Base-by-base conservation (phyloP, 352 stramenopile genomes). In the Pythium sp. region DNA sequence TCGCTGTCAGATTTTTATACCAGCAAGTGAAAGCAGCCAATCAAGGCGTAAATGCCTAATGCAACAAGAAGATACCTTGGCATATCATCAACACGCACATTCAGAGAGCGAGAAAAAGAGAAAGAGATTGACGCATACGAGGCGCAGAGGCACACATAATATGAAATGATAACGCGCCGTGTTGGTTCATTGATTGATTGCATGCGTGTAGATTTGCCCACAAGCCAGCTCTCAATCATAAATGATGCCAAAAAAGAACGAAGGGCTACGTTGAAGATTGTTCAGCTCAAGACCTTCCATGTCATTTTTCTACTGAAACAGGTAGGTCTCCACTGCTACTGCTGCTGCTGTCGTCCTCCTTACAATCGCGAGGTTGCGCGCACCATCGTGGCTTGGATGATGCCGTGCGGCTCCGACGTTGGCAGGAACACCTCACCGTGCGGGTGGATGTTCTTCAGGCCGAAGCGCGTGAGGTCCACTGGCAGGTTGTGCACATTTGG, bases 401-500 rank as follows among this genome's bases (percentile, higher is more conserved):
- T 96, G 36, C 90, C 90, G 64, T 96, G 86, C 9, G 90, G 90
- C 71, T 97, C 87, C 58, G 92, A 83, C 38, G 84, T 94, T 7
- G 89, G 87, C 51, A 92, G 75, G 62, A 97, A 96, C 43, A 97
- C 86, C 64, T 95, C 80, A n/a, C 89, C 89, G 53, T 93, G 92
- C 56, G 91, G 84, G 72, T 97, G 86, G 58, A 83, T 90, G 73
- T 96, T 97, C 73, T 86, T 84, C 60, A 95, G 76, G 20, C 87
- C 87, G 62, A 96, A 95, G 68, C 82, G 84, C 70, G 81, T 77
- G 56, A 97, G 73, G 61, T 96, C 84, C 32, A 97, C 90, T 20
- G 90, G 88, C 36, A 96, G 76, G 75, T 97, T 95, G 80, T 97
- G 90, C 65, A 97, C 88, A 75, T 96, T 97, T 32, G 89, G 86